Evolutionary conservation across 176 grass and related monocot species (phyloP), one percentile per base, ranked within the genome.

Genomic region (Phyllostachys edulis): DNA sequence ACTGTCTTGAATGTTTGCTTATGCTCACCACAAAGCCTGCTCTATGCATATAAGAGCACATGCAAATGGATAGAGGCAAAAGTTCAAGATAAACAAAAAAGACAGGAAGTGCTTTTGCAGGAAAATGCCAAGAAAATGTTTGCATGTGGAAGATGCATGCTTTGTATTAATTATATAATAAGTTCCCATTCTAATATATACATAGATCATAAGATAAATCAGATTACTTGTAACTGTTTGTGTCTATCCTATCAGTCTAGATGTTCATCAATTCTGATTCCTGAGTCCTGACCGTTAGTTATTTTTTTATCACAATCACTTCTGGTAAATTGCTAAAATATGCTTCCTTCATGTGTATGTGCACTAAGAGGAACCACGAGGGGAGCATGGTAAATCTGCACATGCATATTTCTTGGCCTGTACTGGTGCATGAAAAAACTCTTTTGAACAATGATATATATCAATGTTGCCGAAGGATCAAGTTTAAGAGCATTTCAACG

Each of bases 221-320:
- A 1, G 6, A 61, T 71, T 63, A 21, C 76, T 7, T 64, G 17
- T 10, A 50, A 78, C 18, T 63, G 6, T 82, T 69, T 32, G 12
- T 63, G 7, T 36, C 3, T 63, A 4, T 82, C 61, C 9, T 64
- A 20, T 88, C 29, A 29, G 17, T 63, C 44, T 63, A 23, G 32
- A 78, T 83, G 80, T 71, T 71, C 2, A 49, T 71, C 18, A 13
- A 7, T 78, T 70, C 11, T 34, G 24, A 63, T 83, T 72, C 20
- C 3, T 32, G 18, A 52, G 7, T 36, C 3, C 73, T 81, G 20
- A 38, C 2, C 1, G 44, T 57, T 85, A 6, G 39, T 27, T 77
- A 62, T 7, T 1, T 74, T 63, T 83, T 55, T 80, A 80, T 67
- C 6, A 52, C 12, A n/a, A 29, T 5, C 21, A 49, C 73, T 51